phyloP scores from a whole-genome alignment of 495 filamentous ascomycete species.

The Penicillium psychrofluorescens region DNA sequence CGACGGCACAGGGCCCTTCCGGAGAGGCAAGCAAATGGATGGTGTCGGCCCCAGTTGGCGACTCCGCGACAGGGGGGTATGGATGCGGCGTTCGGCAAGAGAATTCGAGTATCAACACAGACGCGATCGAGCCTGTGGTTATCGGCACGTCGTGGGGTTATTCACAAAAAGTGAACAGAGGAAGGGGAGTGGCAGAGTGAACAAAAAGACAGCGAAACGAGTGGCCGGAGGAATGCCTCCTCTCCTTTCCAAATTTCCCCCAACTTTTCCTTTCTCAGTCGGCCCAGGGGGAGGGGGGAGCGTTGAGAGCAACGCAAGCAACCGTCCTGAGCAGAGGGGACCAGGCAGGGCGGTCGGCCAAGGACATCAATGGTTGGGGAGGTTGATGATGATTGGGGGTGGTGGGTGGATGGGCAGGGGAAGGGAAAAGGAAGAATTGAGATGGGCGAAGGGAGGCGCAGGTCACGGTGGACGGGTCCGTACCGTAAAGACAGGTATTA shows the following conservation, averaged over 20 bases:
- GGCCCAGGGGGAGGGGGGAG: conserved; percentile 13
- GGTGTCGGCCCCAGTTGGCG: too few relatives aligned
- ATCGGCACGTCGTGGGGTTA: neutral
- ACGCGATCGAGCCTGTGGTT: too few relatives aligned
- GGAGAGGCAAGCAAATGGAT: neutral
- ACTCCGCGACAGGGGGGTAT: too few relatives aligned
- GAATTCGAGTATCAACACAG: too few relatives aligned
- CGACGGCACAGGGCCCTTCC: conserved; percentile 13
- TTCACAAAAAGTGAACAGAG: conserved; percentile 1
- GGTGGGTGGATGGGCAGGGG: neutral
- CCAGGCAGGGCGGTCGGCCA: conserved; percentile 5
- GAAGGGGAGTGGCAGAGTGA: conserved; percentile 7
- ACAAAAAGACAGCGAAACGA: conserved; percentile 33
- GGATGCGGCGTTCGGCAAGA: too few relatives aligned
- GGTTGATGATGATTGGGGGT: conserved; percentile 12
- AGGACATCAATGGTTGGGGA: conserved; percentile 11
- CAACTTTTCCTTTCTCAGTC: conserved; percentile 24
- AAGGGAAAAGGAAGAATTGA: conserved; percentile 23
- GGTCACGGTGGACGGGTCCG: neutral
- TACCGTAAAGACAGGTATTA: too few relatives aligned
- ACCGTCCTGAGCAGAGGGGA: conserved; percentile 24
- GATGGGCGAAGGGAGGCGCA: conserved; percentile 33
- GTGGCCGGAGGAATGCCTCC: conserved; percentile 45
- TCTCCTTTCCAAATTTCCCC: conserved; percentile 31
- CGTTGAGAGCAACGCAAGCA: conserved; percentile 23